phyloP scores from a whole-genome alignment of 306 rosid genomes.

The Elaeagnus macrophylla region DNA sequence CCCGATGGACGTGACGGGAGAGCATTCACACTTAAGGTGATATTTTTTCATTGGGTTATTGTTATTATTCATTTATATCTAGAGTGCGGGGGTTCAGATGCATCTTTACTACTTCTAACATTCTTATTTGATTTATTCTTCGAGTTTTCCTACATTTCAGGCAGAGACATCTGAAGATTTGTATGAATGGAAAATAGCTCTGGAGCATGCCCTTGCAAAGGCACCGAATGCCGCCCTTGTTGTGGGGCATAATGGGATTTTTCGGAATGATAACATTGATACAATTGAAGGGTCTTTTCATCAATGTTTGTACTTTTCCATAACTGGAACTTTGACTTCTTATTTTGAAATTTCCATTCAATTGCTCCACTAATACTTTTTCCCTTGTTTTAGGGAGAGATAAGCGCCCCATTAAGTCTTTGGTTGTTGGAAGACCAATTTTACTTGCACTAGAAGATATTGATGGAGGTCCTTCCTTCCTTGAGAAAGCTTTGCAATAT shows the following conservation, averaged over 20 bases:
- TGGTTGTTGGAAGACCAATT: conserved; percentile 98
- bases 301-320: conserved; percentile 59
- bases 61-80: background rate
- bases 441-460: conserved; percentile 94
- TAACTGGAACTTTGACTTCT: conserved; percentile 10
- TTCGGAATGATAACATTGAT: conserved; percentile 69
- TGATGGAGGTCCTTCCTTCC: conserved; percentile 99
- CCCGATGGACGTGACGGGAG: conserved; percentile 99
- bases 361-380: too few relatives aligned
- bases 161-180: conserved; percentile 96
- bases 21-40: conserved; percentile 97
- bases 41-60: conserved; percentile 15
- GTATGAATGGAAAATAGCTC: conserved; percentile 94
- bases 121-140: background rate
- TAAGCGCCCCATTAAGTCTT: conserved; percentile 82
- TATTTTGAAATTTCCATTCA: background rate
- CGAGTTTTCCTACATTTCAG: conserved; percentile 29
- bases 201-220: conserved; percentile 93
- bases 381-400: conserved; percentile 62
- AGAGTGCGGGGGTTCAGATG: background rate
- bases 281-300: conserved; percentile 85
- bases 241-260: conserved; percentile 95
- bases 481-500: conserved; percentile 90
- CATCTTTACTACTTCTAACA: conserved; percentile 8
- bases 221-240: conserved; percentile 99